A percentile compares a stretch with the other conserved stretches of the same genome.
Conservation (phyloP, 805 yeast genomes). For the Jamesozyma lodderae region DNA sequence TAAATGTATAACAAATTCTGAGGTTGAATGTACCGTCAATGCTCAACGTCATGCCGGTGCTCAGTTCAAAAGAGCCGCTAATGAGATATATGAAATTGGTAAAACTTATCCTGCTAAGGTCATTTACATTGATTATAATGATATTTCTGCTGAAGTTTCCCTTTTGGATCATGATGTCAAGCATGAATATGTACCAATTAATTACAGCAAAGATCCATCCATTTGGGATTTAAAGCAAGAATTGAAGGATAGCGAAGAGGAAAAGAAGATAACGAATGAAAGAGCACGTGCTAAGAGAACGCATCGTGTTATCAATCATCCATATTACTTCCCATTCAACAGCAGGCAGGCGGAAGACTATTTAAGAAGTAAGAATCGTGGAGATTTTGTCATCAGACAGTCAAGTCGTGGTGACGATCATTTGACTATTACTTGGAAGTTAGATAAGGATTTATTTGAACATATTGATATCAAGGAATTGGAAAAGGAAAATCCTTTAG, state of each 20-base stretch:
- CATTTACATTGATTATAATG: conserved; percentile 58
- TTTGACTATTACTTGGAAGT: conserved; percentile 93
- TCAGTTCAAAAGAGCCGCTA: conserved; percentile 38
- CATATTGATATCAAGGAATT: conserved; percentile 81
- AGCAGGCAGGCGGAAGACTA: conserved; percentile 86
- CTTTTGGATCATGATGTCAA: conserved; percentile 57
- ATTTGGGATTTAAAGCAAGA: conserved; percentile 81
- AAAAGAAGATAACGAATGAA: conserved; percentile 42
- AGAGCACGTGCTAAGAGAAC: conserved; percentile 59
- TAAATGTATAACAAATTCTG: conserved; percentile 44
- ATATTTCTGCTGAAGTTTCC: conserved; percentile 65
- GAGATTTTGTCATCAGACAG: conserved; percentile 90
- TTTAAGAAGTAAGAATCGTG: conserved; percentile 79
- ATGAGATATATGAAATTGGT: conserved; percentile 44
- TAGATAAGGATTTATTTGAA: conserved; percentile 82
- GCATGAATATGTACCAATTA: conserved; percentile 36
- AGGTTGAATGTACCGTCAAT: conserved; percentile 51
- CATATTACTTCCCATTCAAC: conserved; percentile 76
- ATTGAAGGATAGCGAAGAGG: conserved; percentile 50
- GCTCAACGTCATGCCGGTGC: conserved; percentile 39
- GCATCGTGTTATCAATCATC: conserved; percentile 77
- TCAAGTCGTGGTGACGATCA: conserved; percentile 84
- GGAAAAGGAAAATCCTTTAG: conserved; percentile 52
- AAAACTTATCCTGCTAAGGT: conserved; percentile 86
- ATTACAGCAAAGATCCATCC: conserved; percentile 41